Percentiles rank a stretch among this genome's conserved stretches.
Conservation (phyloP, 2,329 filamentous ascomycete species). For the Xylariaceae sp. region DNA sequence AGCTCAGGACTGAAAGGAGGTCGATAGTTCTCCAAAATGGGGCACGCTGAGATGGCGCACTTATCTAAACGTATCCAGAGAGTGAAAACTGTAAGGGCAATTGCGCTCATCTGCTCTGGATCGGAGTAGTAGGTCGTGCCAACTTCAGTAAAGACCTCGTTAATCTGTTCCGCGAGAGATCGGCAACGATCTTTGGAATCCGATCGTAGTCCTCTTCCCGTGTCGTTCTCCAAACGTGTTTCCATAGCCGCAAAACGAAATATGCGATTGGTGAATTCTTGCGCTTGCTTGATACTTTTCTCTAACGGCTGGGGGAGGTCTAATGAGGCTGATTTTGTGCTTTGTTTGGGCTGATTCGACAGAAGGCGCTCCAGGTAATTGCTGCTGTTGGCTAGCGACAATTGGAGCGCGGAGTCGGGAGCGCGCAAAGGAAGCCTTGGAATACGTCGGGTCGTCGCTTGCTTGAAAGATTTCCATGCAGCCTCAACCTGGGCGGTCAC, state of each 20-base stretch:
- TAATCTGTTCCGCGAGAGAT: conserved; percentile 42
- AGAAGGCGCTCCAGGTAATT: conserved; percentile 37
- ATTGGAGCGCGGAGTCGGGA: conserved; percentile 23
- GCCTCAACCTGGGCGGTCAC: conserved; percentile 44
- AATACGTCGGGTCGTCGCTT: conserved; percentile 45
- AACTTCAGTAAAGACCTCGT: conserved; percentile 43
- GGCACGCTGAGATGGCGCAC: conserved; percentile 47
- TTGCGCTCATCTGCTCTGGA: conserved; percentile 54
- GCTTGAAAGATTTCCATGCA: conserved; percentile 50
- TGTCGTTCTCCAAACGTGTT: not conserved
- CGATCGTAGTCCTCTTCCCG: not conserved
- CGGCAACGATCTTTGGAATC: conserved; percentile 17
- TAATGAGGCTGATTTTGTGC: not conserved
- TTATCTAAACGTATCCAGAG: conserved; percentile 63
- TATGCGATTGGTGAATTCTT: conserved; percentile 28
- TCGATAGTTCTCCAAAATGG: conserved; percentile 56
- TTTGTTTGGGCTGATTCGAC: not conserved
- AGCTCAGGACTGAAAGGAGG: conserved; percentile 55
- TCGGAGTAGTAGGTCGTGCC: conserved; percentile 48
- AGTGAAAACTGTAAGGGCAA: conserved; percentile 60
- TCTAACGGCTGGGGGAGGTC: conserved; percentile 26
- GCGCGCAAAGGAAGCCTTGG: conserved; percentile 48
- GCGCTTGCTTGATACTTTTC: conserved; percentile 29
- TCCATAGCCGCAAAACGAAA: conserved; percentile 25
- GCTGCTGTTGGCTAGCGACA: conserved; percentile 50